Conservation (phyloP, 192 early-diverging fungal species). For the Coemansia sp. region DNA sequence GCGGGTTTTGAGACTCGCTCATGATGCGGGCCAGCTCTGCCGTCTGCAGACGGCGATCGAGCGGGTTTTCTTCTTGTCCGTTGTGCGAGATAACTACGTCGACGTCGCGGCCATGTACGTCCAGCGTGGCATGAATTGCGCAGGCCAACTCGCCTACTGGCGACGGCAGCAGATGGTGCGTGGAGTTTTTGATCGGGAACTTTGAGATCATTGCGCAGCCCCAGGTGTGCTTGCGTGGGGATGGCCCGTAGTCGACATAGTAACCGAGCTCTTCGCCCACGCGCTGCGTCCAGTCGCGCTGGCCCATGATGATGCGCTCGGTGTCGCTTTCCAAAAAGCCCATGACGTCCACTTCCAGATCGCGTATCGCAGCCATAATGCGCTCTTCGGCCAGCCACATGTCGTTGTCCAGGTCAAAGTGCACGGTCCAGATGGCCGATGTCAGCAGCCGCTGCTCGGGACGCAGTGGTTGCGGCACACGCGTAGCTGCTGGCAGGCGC, state of each 20-base stretch:
- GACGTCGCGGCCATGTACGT: slow-evolving; percentile 73
- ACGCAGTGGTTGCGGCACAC: slow-evolving; percentile 59
- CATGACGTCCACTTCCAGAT: slow-evolving; percentile 77
- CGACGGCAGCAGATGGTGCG: slow-evolving; percentile 74
- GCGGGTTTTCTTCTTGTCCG: slow-evolving; percentile 74
- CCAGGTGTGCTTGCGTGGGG: slow-evolving; percentile 85
- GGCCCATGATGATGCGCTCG: slow-evolving; percentile 80
- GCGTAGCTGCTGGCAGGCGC: slow-evolving; percentile 53
- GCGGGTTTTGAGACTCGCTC: slow-evolving; percentile 69
- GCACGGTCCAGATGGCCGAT: slow-evolving; percentile 81
- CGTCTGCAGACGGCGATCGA: slow-evolving; percentile 74
- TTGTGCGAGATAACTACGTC: slow-evolving; percentile 83
- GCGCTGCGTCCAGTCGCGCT: slow-evolving; percentile 77
- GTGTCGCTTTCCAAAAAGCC: slow-evolving; percentile 77
- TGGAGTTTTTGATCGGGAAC: slow-evolving; percentile 74
- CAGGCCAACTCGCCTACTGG: slow-evolving; percentile 80
- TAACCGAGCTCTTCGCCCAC: slow-evolving; percentile 72
- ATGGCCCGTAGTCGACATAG: slow-evolving; percentile 80
- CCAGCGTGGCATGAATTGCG: slow-evolving; percentile 82
- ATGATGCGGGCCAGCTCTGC: slow-evolving; percentile 75
- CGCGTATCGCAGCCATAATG: slow-evolving; percentile 71
- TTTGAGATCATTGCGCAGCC: slow-evolving; percentile 81
- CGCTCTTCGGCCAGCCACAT: slow-evolving; percentile 76
- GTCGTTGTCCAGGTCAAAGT: slow-evolving; percentile 82
- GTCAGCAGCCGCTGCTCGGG: slow-evolving; percentile 68